Conservation (phyloP, 805 yeast species). For the Candida parachauliodes region DNA sequence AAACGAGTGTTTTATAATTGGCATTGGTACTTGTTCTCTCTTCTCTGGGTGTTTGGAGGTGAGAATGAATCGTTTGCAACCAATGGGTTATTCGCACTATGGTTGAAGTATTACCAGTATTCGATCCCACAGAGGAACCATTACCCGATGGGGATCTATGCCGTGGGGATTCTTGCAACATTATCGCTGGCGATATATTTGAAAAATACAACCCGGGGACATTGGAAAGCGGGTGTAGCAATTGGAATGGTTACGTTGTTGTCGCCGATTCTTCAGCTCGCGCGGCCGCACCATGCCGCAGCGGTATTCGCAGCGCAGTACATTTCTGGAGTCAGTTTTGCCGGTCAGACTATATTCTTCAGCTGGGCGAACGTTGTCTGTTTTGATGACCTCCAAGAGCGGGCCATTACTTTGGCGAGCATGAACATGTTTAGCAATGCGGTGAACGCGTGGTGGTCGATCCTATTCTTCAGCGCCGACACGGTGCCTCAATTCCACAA, state of each 20-base stretch:
- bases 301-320: conserved; percentile 53
- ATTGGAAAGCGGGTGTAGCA: conserved; percentile 49
- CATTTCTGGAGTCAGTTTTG: conserved; percentile 50
- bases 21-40: conserved; percentile 35
- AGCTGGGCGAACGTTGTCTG: conserved; percentile 65
- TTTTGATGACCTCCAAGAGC: conserved; percentile 55
- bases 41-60: conserved; percentile 36
- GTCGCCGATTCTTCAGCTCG: conserved; percentile 45
- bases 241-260: conserved; percentile 41
- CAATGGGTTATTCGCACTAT: conserved; percentile 31
- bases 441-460: conserved; percentile 63
- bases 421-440: conserved; percentile 65
- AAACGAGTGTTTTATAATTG: conserved; percentile 39
- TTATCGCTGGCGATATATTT: conserved; percentile 25
- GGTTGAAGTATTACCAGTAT: conserved; percentile 27
- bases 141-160: conserved; percentile 37
- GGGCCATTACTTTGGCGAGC: conserved; percentile 62
- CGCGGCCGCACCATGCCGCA: conserved; percentile 33
- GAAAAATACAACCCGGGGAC: conserved; percentile 27
- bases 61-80: conserved; percentile 34
- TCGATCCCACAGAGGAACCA: conserved; percentile 29
- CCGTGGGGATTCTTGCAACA: conserved; percentile 30
- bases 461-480: conserved; percentile 50
- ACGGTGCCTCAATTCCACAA: conserved; percentile 48
- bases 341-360: conserved; percentile 59